A percentile compares a stretch with the other conserved stretches of the same genome.
These are phyloP conservation scores for Penicillium manginii DNA, from an alignment of 495 filamentous ascomycete species.

Conservation along the genomic window DNA sequence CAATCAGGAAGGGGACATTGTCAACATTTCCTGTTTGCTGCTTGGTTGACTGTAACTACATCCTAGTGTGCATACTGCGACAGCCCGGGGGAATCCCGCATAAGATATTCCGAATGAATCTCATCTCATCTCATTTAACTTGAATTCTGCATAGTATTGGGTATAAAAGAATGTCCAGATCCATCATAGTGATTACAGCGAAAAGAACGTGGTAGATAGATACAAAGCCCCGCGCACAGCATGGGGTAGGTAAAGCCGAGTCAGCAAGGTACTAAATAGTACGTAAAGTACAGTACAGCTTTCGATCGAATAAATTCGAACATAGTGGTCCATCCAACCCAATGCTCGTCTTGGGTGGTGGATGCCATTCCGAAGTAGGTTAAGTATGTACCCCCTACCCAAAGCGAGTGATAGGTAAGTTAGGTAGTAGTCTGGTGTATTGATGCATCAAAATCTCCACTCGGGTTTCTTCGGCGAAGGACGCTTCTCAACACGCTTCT, in stretches of 20 bases:
- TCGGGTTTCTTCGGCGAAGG: background rate
- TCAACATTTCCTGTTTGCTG: constrained; percentile 14
- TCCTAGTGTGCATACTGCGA: background rate
- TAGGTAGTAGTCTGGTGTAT: too few species aligned
- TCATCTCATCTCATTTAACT: too few species aligned
- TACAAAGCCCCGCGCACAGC: constrained; percentile 1
- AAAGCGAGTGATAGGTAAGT: too few species aligned
- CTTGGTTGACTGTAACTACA: background rate
- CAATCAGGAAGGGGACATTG: constrained; percentile 15
- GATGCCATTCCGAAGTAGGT: too few species aligned
- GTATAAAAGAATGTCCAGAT: constrained; percentile 2
- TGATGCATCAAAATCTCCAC: background rate
- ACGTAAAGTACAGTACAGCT: too few species aligned
- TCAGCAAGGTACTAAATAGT: background rate
- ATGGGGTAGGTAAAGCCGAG: too few species aligned
- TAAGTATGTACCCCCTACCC: background rate
- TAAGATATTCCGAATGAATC: too few species aligned
- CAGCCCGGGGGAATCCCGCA: background rate
- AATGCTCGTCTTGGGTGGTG: too few species aligned
- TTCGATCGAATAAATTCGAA: too few species aligned
- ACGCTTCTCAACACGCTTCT: constrained; percentile 14
- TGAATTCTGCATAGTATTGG: too few species aligned
- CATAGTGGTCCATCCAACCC: too few species aligned
- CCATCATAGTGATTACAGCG: background rate
- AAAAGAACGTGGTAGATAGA: constrained; percentile 1